Percentiles rank a stretch among this genome's conserved stretches.
phyloP scores from a whole-genome alignment of 805 yeast species.

The Sugiyamaella qingdaonensis region DNA sequence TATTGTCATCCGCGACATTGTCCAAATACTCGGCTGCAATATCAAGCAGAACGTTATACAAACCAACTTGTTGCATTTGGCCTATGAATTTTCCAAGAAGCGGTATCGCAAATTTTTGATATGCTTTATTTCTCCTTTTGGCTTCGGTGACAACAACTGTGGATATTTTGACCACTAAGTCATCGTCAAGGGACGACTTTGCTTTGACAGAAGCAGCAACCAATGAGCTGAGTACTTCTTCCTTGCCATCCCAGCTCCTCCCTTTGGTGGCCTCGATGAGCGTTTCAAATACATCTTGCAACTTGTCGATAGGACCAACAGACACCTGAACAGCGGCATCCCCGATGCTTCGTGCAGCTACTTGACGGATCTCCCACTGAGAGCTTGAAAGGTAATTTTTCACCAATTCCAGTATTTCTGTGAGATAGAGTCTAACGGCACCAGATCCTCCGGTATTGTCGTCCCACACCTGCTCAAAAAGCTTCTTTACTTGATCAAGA shows the following conservation, averaged over 20 bases:
- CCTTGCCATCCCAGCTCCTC: conserved; percentile 87
- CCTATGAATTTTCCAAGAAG: conserved; percentile 49
- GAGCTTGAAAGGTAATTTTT: conserved; percentile 47
- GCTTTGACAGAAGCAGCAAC: conserved; percentile 53
- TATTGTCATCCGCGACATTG: conserved; percentile 40
- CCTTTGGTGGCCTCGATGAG: conserved; percentile 64
- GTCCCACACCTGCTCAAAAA: conserved; percentile 67
- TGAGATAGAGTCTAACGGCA: conserved; percentile 62
- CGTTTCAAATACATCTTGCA: conserved; percentile 44
- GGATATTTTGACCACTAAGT: conserved; percentile 37
- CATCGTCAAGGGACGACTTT: conserved; percentile 33
- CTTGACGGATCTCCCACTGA: conserved; percentile 60
- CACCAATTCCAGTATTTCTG: conserved; percentile 59
- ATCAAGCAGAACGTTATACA: conserved; percentile 35
- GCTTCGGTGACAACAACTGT: conserved; percentile 55
- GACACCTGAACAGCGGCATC: conserved; percentile 24
- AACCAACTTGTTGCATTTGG: conserved; percentile 31
- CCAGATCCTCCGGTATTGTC: conserved; percentile 74
- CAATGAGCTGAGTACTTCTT: conserved; percentile 64
- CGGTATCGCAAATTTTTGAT: conserved; percentile 54
- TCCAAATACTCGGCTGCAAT: conserved; percentile 34
- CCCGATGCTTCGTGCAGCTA: conserved; percentile 50
- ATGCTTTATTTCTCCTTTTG: conserved; percentile 58
- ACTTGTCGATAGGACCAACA: conserved; percentile 10
- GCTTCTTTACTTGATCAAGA: conserved; percentile 40